Evolutionary conservation across 208 protist genomes (phyloP).

Genomic region (Leishmania mexicana): DNA sequence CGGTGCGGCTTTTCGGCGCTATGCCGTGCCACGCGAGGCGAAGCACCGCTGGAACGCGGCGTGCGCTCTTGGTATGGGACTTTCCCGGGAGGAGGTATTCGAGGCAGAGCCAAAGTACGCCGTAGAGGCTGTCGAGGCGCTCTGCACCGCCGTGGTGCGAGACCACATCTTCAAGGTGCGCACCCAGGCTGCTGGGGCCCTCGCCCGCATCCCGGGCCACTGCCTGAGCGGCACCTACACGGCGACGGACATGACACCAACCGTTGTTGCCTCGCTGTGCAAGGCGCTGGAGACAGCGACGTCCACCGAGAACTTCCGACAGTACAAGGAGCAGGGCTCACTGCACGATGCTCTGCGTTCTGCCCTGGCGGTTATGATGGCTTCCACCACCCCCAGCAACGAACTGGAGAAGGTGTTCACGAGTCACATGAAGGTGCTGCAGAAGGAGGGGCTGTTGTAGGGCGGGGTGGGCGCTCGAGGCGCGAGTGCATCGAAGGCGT

Average conservation of each 20-base stretch:
- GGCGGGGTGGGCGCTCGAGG: not conserved
- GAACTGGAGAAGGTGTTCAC: slow-evolving; percentile 61
- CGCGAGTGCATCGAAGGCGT: not conserved
- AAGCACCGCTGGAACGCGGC: slow-evolving; percentile 87
- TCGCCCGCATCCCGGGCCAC: slow-evolving; percentile 35
- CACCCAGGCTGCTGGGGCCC: slow-evolving; percentile 69
- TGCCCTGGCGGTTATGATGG: slow-evolving; percentile 47
- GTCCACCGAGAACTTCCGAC: slow-evolving; percentile 60
- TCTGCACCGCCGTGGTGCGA: slow-evolving; percentile 48
- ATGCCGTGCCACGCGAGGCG: slow-evolving; percentile 39
- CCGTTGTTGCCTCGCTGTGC: slow-evolving; percentile 63
- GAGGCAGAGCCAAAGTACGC: slow-evolving; percentile 68
- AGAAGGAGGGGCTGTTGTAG: slow-evolving; percentile 53
- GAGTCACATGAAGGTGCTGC: slow-evolving; percentile 47
- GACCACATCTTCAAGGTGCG: slow-evolving; percentile 87
- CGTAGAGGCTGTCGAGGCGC: slow-evolving; percentile 50
- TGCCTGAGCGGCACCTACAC: slow-evolving; percentile 40
- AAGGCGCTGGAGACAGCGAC: slow-evolving; percentile 46
- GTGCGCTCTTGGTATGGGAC: slow-evolving; percentile 59
- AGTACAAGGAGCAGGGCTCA: slow-evolving; percentile 70
- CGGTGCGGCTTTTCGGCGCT: slow-evolving; percentile 1
- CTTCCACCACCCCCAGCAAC: slow-evolving; percentile 48
- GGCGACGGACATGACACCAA: slow-evolving; percentile 43
- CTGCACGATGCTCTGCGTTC: slow-evolving; percentile 44
- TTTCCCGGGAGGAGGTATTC: slow-evolving; percentile 59